Percentiles rank a stretch among this genome's conserved stretches.
phyloP scores from a whole-genome alignment of 169 alveolate genomes.

The Miamiensis avidus region DNA sequence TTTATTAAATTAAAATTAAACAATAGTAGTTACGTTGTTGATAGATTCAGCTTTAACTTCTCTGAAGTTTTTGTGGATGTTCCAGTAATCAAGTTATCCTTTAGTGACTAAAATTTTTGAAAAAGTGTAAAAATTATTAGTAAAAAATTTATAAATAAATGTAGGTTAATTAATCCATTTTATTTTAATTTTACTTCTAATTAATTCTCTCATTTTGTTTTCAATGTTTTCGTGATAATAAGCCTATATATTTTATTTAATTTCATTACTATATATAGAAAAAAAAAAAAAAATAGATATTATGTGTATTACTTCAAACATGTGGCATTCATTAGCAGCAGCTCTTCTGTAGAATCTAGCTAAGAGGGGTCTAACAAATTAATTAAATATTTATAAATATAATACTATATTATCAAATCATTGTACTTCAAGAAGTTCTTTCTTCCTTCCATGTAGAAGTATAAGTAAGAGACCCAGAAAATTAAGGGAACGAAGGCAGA shows the following conservation, averaged over 20 bases:
- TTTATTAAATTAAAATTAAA: neutral
- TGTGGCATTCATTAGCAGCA: slow-evolving; percentile 43
- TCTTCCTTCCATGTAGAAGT: slow-evolving; percentile 49
- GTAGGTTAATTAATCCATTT: neutral
- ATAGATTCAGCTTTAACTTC: slow-evolving; percentile 23
- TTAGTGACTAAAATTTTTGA: slow-evolving; percentile 8
- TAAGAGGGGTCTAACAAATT: slow-evolving; percentile 29
- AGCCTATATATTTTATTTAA: neutral
- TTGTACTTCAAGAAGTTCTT: slow-evolving; percentile 35
- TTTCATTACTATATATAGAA: no score
- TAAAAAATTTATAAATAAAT: neutral
- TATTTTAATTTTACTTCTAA: slow-evolving; percentile 12
- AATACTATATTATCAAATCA: neutral
- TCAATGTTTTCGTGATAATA: slow-evolving; percentile 48
- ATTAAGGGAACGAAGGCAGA: slow-evolving; percentile 44
- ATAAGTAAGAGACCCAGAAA: slow-evolving; percentile 45
- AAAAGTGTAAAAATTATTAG: neutral
- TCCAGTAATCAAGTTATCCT: slow-evolving; percentile 28
- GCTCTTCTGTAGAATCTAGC: slow-evolving; percentile 55
- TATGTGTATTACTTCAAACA: slow-evolving; percentile 26
- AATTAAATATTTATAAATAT: neutral
- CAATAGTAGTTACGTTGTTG: slow-evolving; percentile 1
- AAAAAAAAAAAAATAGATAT: no score
- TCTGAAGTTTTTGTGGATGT: slow-evolving; percentile 12
- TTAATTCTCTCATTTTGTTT: slow-evolving; percentile 31